Base-by-base conservation (phyloP, 2,329 filamentous ascomycete species). In the Leptographium procerum region DNA sequence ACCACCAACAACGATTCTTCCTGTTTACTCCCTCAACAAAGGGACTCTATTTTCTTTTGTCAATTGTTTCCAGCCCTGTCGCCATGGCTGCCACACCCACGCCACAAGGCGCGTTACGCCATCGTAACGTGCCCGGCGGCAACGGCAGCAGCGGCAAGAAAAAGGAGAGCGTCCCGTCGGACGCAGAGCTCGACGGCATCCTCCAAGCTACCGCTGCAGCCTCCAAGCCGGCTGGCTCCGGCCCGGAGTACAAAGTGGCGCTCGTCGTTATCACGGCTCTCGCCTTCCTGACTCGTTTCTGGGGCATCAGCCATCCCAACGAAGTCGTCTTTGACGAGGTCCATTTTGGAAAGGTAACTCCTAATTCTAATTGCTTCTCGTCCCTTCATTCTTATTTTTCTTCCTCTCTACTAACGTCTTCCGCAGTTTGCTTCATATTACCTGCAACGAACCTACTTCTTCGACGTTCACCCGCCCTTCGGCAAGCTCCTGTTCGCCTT, bases 261-360 rank as follows among this genome's bases (percentile, higher is more conserved):
- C 81, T 96, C 60, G 72, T 74, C 34, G 70, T 96, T 65, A 85
- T 96, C 69, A 97, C 92, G 2, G 67, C 83, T 31, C 75, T 96
- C 64, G 92, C 90, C 55, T 97, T 99, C 69, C 69, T 91, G 62
- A 97, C 94, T 53, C 83, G 94, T 62, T 99, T 99, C 78, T 97
- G 88, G 84, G 91, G 91, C 62, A 96, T 99, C 71, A 89, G 82
- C 70, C 91, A 96, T 73, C 94, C 94, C 19, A 86, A 95, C 69
- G 88, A 97, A 76, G 94, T 99, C 58, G 94, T 99, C 55, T 99
- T 99, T 69, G 94, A 99, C 70, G 94, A 99, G 74, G 94, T 99
- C 59, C 94, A 99, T 75, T 99, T 99, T 73, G 94, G 94, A 77
- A 99, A 99, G 88, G 92, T 96, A 78, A 10, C 40, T 16, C n/a